Percentiles rank a stretch among this genome's conserved stretches.
Evolutionary conservation across 2,329 filamentous ascomycete genomes (phyloP).

Genomic region (Claviceps digitariae): DNA sequence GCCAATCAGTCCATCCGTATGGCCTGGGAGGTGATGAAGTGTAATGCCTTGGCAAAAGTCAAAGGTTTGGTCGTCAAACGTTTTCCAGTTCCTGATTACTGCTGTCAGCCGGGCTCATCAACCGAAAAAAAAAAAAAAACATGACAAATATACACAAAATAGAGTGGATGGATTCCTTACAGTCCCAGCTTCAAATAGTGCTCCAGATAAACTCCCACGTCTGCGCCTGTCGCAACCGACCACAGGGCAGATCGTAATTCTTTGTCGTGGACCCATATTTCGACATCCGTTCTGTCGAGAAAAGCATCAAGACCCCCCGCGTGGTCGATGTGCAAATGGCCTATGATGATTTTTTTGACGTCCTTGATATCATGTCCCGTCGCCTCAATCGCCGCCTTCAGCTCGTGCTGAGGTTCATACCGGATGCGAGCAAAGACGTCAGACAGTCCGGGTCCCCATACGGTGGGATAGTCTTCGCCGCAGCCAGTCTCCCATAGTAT

Average conservation of each 20-base stretch:
- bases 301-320: slow-evolving; percentile 34
- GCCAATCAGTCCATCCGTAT: slow-evolving; percentile 14
- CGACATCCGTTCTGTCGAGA: slow-evolving; percentile 22
- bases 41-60: slow-evolving; percentile 12
- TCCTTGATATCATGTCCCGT: slow-evolving; percentile 26
- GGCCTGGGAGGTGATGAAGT: slow-evolving; percentile 11
- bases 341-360: slow-evolving; percentile 30
- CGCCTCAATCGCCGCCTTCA: slow-evolving; percentile 9
- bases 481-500: slow-evolving; percentile 10
- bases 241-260: slow-evolving; percentile 32
- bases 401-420: slow-evolving; percentile 8
- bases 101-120: background rate
- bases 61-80: slow-evolving; percentile 8
- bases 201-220: slow-evolving; percentile 9
- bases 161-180: background rate
- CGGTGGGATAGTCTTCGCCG: slow-evolving; percentile 9
- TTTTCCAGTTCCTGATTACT: slow-evolving; percentile 10
- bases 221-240: slow-evolving; percentile 24
- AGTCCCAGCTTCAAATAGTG: slow-evolving; percentile 8
- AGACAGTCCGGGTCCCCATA: slow-evolving; percentile 8
- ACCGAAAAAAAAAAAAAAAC: too few species aligned
- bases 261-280: slow-evolving; percentile 33
- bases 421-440: slow-evolving; percentile 9
- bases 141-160: too few species aligned
- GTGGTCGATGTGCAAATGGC: slow-evolving; percentile 34